These are phyloP conservation scores for Neurospora discreta DNA, from an alignment of 495 filamentous ascomycete species.

Conservation along the genomic window DNA sequence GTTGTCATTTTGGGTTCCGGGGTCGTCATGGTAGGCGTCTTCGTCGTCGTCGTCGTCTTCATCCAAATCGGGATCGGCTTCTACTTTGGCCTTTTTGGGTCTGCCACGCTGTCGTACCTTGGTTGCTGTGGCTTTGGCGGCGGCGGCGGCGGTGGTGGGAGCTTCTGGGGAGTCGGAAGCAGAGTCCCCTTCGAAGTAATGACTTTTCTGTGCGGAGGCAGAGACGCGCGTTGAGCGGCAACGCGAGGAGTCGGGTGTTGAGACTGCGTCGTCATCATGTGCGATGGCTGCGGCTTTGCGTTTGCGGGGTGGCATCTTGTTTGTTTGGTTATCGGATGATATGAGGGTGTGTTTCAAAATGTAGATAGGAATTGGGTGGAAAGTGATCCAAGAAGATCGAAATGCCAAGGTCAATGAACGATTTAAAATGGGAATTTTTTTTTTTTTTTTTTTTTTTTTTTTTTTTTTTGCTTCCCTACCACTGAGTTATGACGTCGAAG, in stretches of 20 bases:
- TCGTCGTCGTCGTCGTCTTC: conserved; percentile 12
- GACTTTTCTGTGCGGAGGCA: background rate
- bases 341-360: background rate
- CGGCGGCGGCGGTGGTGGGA: conserved; percentile 2
- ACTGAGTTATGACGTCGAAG: background rate
- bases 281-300: conserved; percentile 10
- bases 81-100: background rate
- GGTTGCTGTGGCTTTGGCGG: conserved; percentile 1
- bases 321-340: background rate
- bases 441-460: no score
- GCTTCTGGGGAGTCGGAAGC: background rate
- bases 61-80: background rate
- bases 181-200: background rate
- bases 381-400: background rate
- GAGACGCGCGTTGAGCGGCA: background rate
- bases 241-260: background rate
- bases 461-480: no score
- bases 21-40: conserved; percentile 10
- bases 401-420: background rate
- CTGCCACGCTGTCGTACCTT: background rate
- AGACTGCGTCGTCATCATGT: background rate
- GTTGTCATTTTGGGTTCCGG: no score
- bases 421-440: no score
- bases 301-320: conserved; percentile 10
- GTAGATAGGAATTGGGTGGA: background rate